These are phyloP conservation scores for Quercus berberidifolia DNA, from an alignment of 306 rosid genomes.

Conservation along the genomic window DNA sequence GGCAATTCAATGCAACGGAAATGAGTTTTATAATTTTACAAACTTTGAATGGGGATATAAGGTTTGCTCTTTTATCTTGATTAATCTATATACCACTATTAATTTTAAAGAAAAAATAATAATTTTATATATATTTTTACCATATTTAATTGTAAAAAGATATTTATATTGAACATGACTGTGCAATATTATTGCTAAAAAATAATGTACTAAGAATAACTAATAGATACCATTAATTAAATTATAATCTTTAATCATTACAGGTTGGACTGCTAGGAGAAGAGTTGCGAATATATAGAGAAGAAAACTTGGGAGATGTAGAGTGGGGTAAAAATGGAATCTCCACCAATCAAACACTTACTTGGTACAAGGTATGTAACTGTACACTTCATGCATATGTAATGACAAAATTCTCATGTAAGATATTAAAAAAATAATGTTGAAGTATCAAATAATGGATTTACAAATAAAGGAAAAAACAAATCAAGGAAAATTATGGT, in stretches of 20 bases:
- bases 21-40: constrained; percentile 40
- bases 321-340: constrained; percentile 39
- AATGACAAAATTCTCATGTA: too few species aligned
- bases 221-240: not conserved
- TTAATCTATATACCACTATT: not conserved
- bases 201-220: too few species aligned
- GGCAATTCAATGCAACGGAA: constrained; percentile 40
- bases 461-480: too few species aligned
- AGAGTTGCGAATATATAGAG: constrained; percentile 38
- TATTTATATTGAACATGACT: not conserved
- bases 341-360: constrained; percentile 30
- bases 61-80: constrained; percentile 17
- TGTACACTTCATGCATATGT: not conserved
- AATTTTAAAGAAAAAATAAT: too few species aligned
- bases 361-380: constrained; percentile 60
- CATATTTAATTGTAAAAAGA: too few species aligned
- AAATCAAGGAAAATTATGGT: too few species aligned
- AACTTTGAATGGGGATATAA: constrained; percentile 64
- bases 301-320: constrained; percentile 24
- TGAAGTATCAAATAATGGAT: too few species aligned
- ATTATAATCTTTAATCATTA: not conserved
- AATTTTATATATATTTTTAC: not conserved
- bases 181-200: not conserved
- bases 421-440: too few species aligned
- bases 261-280: constrained; percentile 67